Conservation (phyloP, 345 rosid genomes). For the Leavenworthia alabamica region DNA sequence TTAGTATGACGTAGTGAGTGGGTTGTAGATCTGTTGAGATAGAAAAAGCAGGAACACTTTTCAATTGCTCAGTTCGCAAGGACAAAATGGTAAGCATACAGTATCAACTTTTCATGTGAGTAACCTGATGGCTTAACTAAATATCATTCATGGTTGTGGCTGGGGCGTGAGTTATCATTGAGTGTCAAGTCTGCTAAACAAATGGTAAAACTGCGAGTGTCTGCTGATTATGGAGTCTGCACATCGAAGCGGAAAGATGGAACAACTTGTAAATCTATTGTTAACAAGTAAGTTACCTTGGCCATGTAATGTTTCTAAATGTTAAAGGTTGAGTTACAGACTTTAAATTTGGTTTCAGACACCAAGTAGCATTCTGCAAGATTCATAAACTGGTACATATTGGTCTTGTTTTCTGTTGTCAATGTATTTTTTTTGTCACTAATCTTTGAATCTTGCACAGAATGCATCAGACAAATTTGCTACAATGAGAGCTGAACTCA, state of each 20-base stretch:
- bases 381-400: constrained; percentile 55
- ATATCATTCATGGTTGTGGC: constrained; percentile 10
- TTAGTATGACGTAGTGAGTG: too few relatives aligned
- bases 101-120: background rate
- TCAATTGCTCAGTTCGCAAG: constrained; percentile 62
- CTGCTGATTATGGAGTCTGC: constrained; percentile 86
- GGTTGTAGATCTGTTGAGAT: too few relatives aligned
- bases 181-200: constrained; percentile 59
- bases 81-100: constrained; percentile 42
- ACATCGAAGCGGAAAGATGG: constrained; percentile 76
- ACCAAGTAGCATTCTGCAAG: constrained; percentile 59
- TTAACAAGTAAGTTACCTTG: constrained; percentile 57
- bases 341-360: constrained; percentile 46
- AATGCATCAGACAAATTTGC: constrained; percentile 61
- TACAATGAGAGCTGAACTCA: constrained; percentile 57
- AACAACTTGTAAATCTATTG: constrained; percentile 50
- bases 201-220: constrained; percentile 67
- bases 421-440: background rate
- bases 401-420: constrained; percentile 20
- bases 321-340: constrained; percentile 1
- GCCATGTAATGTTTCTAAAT: constrained; percentile 2
- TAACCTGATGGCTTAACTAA: background rate
- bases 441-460: constrained; percentile 34
- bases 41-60: constrained; percentile 64
- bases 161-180: constrained; percentile 71